Evolutionary conservation across 257 asterid genomes (phyloP).

Genomic region (Leonotis leonurus): DNA sequence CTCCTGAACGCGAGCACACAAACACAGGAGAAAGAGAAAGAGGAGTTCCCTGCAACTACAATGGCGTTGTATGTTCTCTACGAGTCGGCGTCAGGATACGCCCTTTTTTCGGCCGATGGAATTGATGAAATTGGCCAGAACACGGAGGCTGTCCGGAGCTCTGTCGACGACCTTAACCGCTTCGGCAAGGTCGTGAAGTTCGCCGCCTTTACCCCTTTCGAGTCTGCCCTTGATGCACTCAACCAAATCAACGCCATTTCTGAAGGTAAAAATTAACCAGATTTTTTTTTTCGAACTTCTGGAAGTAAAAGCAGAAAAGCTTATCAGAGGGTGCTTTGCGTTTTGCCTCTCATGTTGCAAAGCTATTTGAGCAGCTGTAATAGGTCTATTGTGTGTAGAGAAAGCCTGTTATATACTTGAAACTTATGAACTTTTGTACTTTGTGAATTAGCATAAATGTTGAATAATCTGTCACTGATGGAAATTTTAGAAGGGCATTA

Average conservation of each 20-base stretch:
- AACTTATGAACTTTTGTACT: neutral
- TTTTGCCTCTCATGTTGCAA: neutral
- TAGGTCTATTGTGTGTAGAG: neutral
- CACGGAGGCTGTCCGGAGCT: conserved; percentile 68
- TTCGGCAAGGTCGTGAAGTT: conserved; percentile 79
- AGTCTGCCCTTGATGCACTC: conserved; percentile 90
- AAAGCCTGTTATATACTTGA: neutral
- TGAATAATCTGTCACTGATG: neutral
- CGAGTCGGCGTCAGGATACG: conserved; percentile 86
- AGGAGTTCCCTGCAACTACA: conserved; percentile 4
- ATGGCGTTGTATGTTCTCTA: conserved; percentile 66
- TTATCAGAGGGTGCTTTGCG: neutral
- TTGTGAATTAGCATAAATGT: neutral
- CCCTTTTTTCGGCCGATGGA: conserved; percentile 53
- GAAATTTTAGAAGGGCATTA: neutral
- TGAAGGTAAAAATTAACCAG: conserved; percentile 47
- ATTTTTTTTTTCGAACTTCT: neutral
- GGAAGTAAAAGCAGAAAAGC: neutral
- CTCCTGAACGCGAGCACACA: neutral
- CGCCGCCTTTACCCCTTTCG: conserved; percentile 63
- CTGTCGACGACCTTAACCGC: conserved; percentile 64
- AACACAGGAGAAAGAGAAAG: neutral
- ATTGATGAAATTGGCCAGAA: conserved; percentile 91
- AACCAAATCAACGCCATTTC: conserved; percentile 83
- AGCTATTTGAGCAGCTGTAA: neutral